Base-by-base conservation (phyloP, 176 grass and related monocot species). In the Musa schizocarpa region DNA sequence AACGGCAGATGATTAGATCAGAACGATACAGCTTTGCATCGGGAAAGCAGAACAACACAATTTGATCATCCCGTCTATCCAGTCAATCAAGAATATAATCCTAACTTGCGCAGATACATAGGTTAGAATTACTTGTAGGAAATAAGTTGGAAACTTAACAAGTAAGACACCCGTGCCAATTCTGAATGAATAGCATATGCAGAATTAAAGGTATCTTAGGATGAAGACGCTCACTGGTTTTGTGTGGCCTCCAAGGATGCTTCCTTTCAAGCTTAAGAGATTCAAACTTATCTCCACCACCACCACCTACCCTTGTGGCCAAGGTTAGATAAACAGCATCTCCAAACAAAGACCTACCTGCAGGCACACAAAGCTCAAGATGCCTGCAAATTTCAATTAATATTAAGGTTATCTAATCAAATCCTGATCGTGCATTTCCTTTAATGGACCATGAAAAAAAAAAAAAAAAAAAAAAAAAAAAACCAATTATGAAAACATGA, bases 41-140 rank as follows among this genome's bases (percentile, higher is more conserved):
- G 34, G 34, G 34, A 43, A 43, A 43, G 34, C 34, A 43, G 34
- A 6, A 43, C 4, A 5, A 5, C 34, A 43, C 34, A 43, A 0
- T 43, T 43, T 6, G 34, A 43, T 5, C 34, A 43, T 43, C 34
- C 34, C 34, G 4, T 43, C 34, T 5, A 5, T 43, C 34, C 3
- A 43, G 3, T 8, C 0, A 59, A 6, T 4, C 56, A 72, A 66
- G 89, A 96, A 96, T 92, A 85, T 80, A 43, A 53, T 69, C 85
- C 80, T 65, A 87, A 75, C 82, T 72, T 76, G 82, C 59, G 75
- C 62, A 63, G 25, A 75, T 77, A 73, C 78, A 73, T 55, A 76
- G 77, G 69, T 23, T 63, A 50, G 26, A 10, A n/a, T 66, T 67
- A 77, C 22, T 68, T 63, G 0, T 43, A 0, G 34, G 54, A 80